phyloP scores from a whole-genome alignment of 768 basidiomycete species.

The Lactarius evosmus region DNA sequence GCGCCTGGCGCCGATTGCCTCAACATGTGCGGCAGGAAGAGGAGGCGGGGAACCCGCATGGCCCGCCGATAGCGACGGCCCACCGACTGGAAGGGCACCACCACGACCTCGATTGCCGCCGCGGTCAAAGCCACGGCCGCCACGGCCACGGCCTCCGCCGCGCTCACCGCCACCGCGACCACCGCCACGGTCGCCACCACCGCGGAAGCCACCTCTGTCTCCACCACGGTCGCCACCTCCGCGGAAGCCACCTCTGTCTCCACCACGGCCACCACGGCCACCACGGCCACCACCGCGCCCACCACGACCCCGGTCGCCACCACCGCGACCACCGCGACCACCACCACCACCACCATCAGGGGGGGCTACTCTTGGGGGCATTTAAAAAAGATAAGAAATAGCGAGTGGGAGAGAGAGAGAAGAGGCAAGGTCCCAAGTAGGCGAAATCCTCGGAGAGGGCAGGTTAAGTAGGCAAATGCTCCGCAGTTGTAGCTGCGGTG shows the following conservation, averaged over 20 bases:
- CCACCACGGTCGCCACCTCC: not conserved
- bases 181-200: not conserved
- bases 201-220: not conserved
- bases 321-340: conserved; percentile 3
- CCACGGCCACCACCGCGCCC: not conserved
- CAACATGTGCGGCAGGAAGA: conserved; percentile 38
- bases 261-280: not conserved
- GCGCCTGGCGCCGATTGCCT: conserved; percentile 64
- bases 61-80: not conserved
- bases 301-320: not conserved
- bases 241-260: not conserved
- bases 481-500: not conserved
- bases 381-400: not conserved
- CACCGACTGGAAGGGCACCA: not conserved
- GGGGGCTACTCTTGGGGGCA: not conserved
- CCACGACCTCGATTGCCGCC: not conserved
- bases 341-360: conserved; percentile 1
- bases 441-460: not conserved
- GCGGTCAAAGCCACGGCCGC: not conserved
- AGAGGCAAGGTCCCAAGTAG: not conserved
- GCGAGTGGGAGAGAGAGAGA: not conserved
- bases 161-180: conserved; percentile 19
- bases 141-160: conserved; percentile 31
- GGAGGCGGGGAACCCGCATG: not conserved
- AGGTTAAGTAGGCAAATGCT: not conserved